Evolutionary conservation across 192 early-diverging fungal species (phyloP).

Genomic region (Gamsiella multidivaricata): DNA sequence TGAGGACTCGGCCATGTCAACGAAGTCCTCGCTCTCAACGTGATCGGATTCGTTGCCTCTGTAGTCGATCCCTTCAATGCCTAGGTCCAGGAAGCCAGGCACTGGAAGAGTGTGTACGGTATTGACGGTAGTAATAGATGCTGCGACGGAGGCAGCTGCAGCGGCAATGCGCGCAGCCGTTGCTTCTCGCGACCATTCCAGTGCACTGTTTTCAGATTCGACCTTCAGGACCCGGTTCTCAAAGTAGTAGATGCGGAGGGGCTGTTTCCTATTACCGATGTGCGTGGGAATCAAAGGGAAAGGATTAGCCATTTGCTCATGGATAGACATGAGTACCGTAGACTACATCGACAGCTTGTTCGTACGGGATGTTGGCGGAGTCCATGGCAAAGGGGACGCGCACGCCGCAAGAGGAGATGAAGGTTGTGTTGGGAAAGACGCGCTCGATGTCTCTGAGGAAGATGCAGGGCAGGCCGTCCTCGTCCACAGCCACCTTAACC

Average conservation of each 20-base stretch:
- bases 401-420: slow-evolving; percentile 29
- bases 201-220: slow-evolving; percentile 20
- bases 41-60: background rate
- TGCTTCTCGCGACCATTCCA: slow-evolving; percentile 39
- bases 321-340: background rate
- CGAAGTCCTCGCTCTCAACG: slow-evolving; percentile 3
- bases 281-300: background rate
- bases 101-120: slow-evolving; percentile 37
- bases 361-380: slow-evolving; percentile 20
- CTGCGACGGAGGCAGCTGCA: slow-evolving; percentile 12
- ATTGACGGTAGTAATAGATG: slow-evolving; percentile 14
- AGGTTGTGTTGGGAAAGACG: slow-evolving; percentile 31
- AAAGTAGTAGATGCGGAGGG: slow-evolving; percentile 38
- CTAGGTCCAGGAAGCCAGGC: slow-evolving; percentile 1
- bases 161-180: slow-evolving; percentile 28
- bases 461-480: slow-evolving; percentile 39
- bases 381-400: slow-evolving; percentile 22
- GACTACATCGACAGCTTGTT: too few species aligned
- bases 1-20: slow-evolving; percentile 31
- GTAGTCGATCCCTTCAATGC: slow-evolving; percentile 4
- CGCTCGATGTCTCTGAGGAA: slow-evolving; percentile 18
- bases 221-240: slow-evolving; percentile 41
- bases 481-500: slow-evolving; percentile 25
- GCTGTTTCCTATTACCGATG: slow-evolving; percentile 24
- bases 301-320: background rate